Evolutionary conservation across 106 monocot genomes (phyloP).

Genomic region (Platanthera zijinensis): DNA sequence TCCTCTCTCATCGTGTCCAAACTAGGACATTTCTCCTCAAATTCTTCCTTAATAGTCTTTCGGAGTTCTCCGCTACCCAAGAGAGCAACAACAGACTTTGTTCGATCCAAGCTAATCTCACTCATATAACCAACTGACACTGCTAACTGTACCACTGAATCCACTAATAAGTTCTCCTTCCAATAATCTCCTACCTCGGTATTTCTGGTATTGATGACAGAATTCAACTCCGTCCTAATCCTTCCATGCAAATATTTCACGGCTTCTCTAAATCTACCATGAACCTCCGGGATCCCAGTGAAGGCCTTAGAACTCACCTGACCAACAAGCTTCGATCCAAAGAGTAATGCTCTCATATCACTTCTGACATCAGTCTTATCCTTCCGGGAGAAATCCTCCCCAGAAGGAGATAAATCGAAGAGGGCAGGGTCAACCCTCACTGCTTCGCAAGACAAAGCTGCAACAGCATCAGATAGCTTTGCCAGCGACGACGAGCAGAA

Average conservation of each 20-base stretch:
- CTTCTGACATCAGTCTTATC: conserved; percentile 61
- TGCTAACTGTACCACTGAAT: conserved; percentile 25
- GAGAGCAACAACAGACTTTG: conserved; percentile 17
- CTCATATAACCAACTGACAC: conserved; percentile 28
- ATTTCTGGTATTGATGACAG: conserved; percentile 46
- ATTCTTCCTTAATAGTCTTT: conserved; percentile 13
- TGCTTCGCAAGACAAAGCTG: conserved; percentile 80
- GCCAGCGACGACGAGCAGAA: conserved; percentile 39
- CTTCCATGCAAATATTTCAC: conserved; percentile 47
- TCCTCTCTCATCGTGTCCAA: conserved; percentile 29
- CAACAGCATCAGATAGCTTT: conserved; percentile 59
- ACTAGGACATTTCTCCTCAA: conserved; percentile 23
- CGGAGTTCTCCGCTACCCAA: conserved; percentile 23
- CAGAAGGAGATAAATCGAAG: conserved; percentile 59
- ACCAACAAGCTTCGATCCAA: conserved; percentile 67
- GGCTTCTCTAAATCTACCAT: conserved; percentile 61
- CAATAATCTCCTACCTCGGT: conserved; percentile 11
- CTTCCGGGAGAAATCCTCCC: conserved; percentile 68
- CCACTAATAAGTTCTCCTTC: conserved; percentile 44
- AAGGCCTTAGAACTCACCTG: conserved; percentile 20
- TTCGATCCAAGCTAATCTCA: conserved; percentile 48
- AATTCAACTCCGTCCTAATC: conserved; percentile 58
- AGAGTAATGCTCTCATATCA: conserved; percentile 64
- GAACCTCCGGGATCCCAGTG: conserved; percentile 42
- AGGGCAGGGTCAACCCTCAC: conserved; percentile 33